Evolutionary conservation across 352 stramenopile species (phyloP), one percentile per base, ranked within the genome.

Genomic region (Hyaloperonospora brassicae): DNA sequence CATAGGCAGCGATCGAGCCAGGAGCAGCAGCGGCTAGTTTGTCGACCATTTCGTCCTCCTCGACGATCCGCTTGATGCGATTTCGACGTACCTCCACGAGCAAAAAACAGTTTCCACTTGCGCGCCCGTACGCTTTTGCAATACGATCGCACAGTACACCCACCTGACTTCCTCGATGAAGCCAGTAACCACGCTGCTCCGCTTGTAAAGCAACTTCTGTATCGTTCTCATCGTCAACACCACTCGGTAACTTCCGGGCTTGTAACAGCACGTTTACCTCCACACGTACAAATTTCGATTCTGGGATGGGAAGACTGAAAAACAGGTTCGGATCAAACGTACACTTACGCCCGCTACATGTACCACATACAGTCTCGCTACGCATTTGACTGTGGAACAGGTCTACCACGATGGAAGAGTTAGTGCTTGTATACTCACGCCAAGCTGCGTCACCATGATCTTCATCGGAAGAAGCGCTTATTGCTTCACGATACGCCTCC

Each of bases 301-400:
- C 77, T n/a, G 90, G 89, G 34, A 99, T 87, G 9, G 96, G 95
- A 8, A 99, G 64, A 47, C 87, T 98, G 45, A 98, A 92, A 44
- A 93, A 97, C 23, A 94, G 80, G 63, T 93, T 98, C 1, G 96
- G 90, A 59, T 99, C 96, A 72, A 98, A 99, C 34, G 95, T 97
- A 38, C 97, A 95, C 55, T 84, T 95, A 50, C 97, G 91, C 50
- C 89, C 81, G 5, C 82, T 77, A 75, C 96, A 99, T 6, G 73
- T 81, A 21, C 70, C 77, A 64, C 96, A 99, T 1, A 95, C 89
- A 5, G 98, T 87, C 66, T 98, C 94, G 40, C 82, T 97, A 12
- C 91, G 80, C 64, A 98, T 88, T 65, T 98, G 95, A 1, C 96
- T 96, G 59, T 98, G 93, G 55, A 95, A 98, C 43, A 94, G 70